Percentiles rank a stretch among this genome's conserved stretches.
Evolutionary conservation across 257 asterid species (phyloP).

Genomic region (Forsythia suspensa): DNA sequence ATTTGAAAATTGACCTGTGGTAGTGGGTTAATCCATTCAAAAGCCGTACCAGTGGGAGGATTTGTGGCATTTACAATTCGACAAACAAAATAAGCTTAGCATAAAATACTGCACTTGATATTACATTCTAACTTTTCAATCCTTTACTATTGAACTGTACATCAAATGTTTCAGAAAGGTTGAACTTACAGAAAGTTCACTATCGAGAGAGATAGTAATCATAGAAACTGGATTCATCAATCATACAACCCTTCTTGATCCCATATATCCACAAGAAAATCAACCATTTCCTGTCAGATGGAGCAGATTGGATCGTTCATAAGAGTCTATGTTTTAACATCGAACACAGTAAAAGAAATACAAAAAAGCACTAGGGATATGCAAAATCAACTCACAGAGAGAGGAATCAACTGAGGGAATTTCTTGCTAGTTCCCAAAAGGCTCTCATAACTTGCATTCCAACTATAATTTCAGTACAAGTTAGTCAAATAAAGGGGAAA

Average conservation of each 20-base stretch:
- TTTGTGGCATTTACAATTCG: background rate
- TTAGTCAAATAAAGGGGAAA: slow-evolving; percentile 3
- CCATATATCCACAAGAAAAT: slow-evolving; percentile 76
- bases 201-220: background rate
- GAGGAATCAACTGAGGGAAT: slow-evolving; percentile 68
- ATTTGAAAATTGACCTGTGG: background rate
- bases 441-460: slow-evolving; percentile 67
- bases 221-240: slow-evolving; percentile 21
- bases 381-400: slow-evolving; percentile 49
- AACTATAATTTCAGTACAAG: slow-evolving; percentile 31
- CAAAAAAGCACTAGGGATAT: background rate
- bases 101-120: background rate
- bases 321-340: background rate
- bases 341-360: background rate
- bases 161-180: slow-evolving; percentile 8
- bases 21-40: background rate
- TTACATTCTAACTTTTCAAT: background rate
- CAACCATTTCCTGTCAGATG: slow-evolving; percentile 66
- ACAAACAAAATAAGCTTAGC: background rate
- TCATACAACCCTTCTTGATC: slow-evolving; percentile 73
- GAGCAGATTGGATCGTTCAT: slow-evolving; percentile 11
- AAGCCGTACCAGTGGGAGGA: background rate
- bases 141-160: slow-evolving; percentile 24
- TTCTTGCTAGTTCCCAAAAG: slow-evolving; percentile 64
- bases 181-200: slow-evolving; percentile 8